Evolutionary conservation across 495 filamentous ascomycete species (phyloP).

Genomic region (Penicillium bialowiezense): DNA sequence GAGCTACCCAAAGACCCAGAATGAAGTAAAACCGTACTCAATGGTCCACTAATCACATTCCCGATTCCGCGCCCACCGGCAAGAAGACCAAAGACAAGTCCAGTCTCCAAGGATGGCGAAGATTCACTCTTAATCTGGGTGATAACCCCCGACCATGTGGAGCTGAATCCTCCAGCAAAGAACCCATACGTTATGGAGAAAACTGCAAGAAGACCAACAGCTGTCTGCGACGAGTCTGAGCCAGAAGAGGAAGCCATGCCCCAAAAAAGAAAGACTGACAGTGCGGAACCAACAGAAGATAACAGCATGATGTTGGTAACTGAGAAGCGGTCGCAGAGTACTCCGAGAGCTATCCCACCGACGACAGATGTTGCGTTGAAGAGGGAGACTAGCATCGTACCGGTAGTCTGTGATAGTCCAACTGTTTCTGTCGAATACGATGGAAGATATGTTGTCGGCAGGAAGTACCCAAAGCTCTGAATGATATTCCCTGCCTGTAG

Average conservation of each 20-base stretch:
- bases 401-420: slow-evolving; percentile 40
- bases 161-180: slow-evolving; percentile 62
- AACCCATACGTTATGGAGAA: slow-evolving; percentile 69
- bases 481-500: slow-evolving; percentile 57
- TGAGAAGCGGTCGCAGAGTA: slow-evolving; percentile 57
- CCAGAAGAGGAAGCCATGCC: slow-evolving; percentile 43
- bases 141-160: slow-evolving; percentile 62
- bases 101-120: slow-evolving; percentile 47
- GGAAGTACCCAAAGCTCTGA: slow-evolving; percentile 64
- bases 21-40: slow-evolving; percentile 55
- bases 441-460: slow-evolving; percentile 64
- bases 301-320: slow-evolving; percentile 60
- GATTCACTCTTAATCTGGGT: slow-evolving; percentile 48
- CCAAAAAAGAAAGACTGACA: slow-evolving; percentile 67
- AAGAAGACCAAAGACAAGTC: slow-evolving; percentile 61
- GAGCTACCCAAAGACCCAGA: slow-evolving; percentile 24
- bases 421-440: slow-evolving; percentile 52
- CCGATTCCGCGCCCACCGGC: slow-evolving; percentile 65
- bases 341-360: slow-evolving; percentile 57
- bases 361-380: slow-evolving; percentile 57
- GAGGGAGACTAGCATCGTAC: slow-evolving; percentile 52
- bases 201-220: slow-evolving; percentile 55
- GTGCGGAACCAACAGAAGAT: slow-evolving; percentile 54
- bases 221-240: slow-evolving; percentile 28
- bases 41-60: slow-evolving; percentile 57